These are phyloP conservation scores for Heterobasidion annosum DNA, from an alignment of 1,284 basidiomycete genomes.

Conservation along the genomic window DNA sequence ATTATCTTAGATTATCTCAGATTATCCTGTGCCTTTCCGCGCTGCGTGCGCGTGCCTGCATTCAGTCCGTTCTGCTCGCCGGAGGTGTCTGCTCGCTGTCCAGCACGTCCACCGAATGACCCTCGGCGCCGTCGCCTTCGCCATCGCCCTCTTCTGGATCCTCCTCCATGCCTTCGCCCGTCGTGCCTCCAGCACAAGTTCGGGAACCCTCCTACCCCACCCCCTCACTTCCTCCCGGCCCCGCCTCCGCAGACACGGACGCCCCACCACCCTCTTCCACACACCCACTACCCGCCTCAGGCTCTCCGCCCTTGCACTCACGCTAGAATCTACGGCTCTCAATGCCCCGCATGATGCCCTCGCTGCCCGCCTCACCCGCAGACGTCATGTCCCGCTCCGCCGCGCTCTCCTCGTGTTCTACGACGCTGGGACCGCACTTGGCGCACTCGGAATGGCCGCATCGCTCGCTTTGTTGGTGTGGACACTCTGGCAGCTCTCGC, in stretches of 20 bases:
- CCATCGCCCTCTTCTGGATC: neutral
- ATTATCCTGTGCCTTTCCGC: too few species aligned
- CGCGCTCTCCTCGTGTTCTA: constrained; percentile 30
- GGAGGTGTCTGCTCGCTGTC: neutral
- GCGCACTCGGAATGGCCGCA: constrained; percentile 39
- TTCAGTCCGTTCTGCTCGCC: too few species aligned
- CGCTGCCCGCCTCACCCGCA: constrained; percentile 11
- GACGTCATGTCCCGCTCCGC: constrained; percentile 3
- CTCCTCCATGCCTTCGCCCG: too few species aligned
- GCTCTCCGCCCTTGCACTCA: constrained; percentile 16
- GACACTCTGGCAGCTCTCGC: constrained; percentile 17
- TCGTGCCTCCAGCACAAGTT: neutral
- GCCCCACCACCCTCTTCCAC: neutral
- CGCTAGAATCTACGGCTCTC: constrained; percentile 42
- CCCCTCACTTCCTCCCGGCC: neutral
- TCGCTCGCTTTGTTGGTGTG: constrained; percentile 32
- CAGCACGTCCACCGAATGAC: neutral
- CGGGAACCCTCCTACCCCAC: neutral
- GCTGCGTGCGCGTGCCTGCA: too few species aligned
- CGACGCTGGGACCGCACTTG: constrained; percentile 36
- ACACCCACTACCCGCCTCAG: neutral
- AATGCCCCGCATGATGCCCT: constrained; percentile 43
- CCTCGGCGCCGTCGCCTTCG: neutral
- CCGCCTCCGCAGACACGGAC: neutral
- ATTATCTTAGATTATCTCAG: too few species aligned